These are phyloP conservation scores for Beta macrorhiza DNA, from an alignment of 179 eudicot genomes.

Conservation along the genomic window DNA sequence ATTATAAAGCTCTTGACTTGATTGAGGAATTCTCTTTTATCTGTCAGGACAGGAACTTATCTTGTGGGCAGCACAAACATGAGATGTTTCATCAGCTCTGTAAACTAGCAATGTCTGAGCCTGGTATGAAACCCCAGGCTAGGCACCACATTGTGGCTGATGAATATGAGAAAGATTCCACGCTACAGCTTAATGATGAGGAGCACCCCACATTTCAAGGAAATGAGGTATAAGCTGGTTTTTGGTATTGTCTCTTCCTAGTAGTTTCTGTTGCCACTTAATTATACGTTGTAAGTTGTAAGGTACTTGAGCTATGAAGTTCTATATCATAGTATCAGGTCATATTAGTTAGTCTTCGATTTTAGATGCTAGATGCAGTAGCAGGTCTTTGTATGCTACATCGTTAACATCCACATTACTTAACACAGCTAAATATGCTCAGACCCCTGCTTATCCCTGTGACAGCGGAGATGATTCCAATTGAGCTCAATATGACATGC, in stretches of 20 bases:
- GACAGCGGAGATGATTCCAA: too few relatives aligned
- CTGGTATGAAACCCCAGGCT: conserved; percentile 27
- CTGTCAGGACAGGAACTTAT: conserved; percentile 67
- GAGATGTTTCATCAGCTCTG: conserved; percentile 74
- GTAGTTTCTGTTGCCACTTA: background rate
- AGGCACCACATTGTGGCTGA: conserved; percentile 26
- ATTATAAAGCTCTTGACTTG: conserved; percentile 12
- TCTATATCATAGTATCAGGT: background rate
- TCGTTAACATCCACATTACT: background rate
- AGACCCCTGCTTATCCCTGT: too few relatives aligned
- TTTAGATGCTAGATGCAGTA: background rate
- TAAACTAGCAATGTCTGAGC: conserved; percentile 59
- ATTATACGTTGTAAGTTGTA: background rate
- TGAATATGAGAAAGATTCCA: conserved; percentile 35
- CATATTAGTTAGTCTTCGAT: background rate
- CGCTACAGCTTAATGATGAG: conserved; percentile 24
- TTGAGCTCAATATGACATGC: too few relatives aligned
- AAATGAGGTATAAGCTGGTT: conserved; percentile 47
- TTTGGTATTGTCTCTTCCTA: conserved; percentile 5
- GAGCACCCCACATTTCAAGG: conserved; percentile 29
- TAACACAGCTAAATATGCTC: background rate
- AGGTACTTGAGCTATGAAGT: background rate
- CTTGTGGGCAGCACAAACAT: conserved; percentile 72
- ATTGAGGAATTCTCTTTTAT: background rate
- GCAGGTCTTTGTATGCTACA: background rate